Evolutionary conservation across 208 protist species (phyloP).

Genomic region (Novymonas esmeraldas): DNA sequence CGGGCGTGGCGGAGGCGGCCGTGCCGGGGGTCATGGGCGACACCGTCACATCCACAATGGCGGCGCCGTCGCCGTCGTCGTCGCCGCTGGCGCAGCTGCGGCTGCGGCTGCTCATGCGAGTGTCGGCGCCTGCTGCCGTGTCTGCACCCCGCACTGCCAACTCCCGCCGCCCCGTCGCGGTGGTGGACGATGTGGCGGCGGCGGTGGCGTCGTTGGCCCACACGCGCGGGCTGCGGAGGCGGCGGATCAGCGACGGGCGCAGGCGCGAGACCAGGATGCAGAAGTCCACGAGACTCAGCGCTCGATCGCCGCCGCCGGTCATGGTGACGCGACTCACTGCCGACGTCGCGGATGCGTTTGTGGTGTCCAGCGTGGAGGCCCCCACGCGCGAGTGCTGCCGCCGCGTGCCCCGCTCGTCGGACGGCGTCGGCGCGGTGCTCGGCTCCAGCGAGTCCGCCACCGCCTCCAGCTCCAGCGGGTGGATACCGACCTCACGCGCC

Average conservation of each 20-base stretch:
- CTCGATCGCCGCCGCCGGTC: slow-evolving; percentile 17
- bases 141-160: too few species aligned
- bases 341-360: neutral
- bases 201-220: neutral
- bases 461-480: slow-evolving; percentile 56
- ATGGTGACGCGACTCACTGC: neutral
- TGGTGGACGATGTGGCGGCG: neutral
- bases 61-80: slow-evolving; percentile 10
- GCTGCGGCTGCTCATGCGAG: too few species aligned
- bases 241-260: slow-evolving; percentile 52
- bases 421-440: neutral
- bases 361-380: neutral
- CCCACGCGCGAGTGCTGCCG: neutral
- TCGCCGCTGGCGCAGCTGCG: neutral
- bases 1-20: slow-evolving; percentile 10
- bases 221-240: slow-evolving; percentile 39
- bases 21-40: slow-evolving; percentile 33
- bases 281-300: slow-evolving; percentile 52
- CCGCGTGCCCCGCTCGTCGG: neutral
- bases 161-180: too few species aligned
- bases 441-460: slow-evolving; percentile 66
- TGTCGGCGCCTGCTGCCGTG: too few species aligned
- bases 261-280: slow-evolving; percentile 75
- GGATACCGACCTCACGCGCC: slow-evolving; percentile 31
- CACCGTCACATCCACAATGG: slow-evolving; percentile 33